Evolutionary conservation across 768 basidiomycete species (phyloP), one percentile per base, ranked within the genome.

Genomic region (Amanita rimosa): DNA sequence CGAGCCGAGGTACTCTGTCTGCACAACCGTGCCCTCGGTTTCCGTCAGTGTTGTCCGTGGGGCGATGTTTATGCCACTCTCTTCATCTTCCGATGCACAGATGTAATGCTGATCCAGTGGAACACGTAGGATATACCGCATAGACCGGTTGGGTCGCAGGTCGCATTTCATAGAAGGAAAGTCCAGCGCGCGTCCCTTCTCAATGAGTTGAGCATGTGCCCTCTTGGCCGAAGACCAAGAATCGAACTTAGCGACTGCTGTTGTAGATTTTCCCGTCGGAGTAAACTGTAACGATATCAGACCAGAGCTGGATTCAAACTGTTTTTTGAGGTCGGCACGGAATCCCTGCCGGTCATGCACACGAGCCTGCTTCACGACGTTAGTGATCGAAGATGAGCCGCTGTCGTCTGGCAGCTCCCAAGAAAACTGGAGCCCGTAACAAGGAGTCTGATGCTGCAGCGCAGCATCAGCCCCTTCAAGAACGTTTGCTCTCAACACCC

Each of bases 31-130:
- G 7, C 24, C 47, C 11, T 27, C 16, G 0, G 13, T 13, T 39
- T 48, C 24, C 4, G 37, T 24, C 14, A 34, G 6, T 2, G 26
- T n/a, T 10, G 16, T 14, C 16, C 14, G 39, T n/a, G 11, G 14
- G 13, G 4, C 7, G 6, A 1, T 37, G 10, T 14, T 48, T 11
- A 31, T 10, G 13, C 6, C 26, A 31, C 13, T 13, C 19, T 29
- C 41, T 14, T 24, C 22, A 6, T 48, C 38, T 14, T 37, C 47
- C 4, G 27, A 37, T 14, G 35, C 35, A 19, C 80, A 77, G 3
- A 76, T 71, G 22, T 62, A 56, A 59, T 74, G 75, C 50, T 81
- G 79, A 24, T 67, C 69, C 10, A 52, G 46, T 0, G 75, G 67
- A 37, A 80, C 69, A 27, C 59, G 64, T 38, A 78, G 70, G 14